Conservation (phyloP, 176 grass and related monocot species). For the Poa pratensis region DNA sequence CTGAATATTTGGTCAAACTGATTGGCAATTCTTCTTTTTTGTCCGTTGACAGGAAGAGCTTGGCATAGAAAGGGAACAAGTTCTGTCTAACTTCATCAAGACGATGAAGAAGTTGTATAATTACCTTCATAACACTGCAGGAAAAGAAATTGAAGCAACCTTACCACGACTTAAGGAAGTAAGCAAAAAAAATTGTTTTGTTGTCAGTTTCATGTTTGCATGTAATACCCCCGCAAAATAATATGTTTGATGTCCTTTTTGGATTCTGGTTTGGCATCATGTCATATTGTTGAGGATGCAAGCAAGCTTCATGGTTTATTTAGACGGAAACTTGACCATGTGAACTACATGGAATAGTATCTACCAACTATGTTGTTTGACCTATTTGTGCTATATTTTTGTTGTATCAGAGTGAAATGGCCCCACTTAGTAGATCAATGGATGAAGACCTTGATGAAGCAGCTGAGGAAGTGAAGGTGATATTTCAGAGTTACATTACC, state of each 20-base stretch:
- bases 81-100: constrained; percentile 90
- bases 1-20: constrained; percentile 9
- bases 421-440: constrained; percentile 79
- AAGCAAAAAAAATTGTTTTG: constrained; percentile 27
- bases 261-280: neutral
- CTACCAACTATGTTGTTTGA: neutral
- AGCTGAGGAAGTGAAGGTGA: constrained; percentile 79
- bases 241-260: neutral
- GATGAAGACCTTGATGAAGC: constrained; percentile 93
- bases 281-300: constrained; percentile 12
- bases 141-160: constrained; percentile 77
- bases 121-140: constrained; percentile 64
- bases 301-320: neutral
- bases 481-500: constrained; percentile 17
- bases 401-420: constrained; percentile 63
- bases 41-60: constrained; percentile 69
- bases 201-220: neutral
- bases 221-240: neutral
- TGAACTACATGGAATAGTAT: neutral
- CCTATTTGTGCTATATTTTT: constrained; percentile 12
- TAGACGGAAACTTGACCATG: neutral
- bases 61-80: constrained; percentile 87
- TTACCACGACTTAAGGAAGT: constrained; percentile 89
- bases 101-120: constrained; percentile 82
- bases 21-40: constrained; percentile 24